Conservation (phyloP, 2,329 filamentous ascomycete species). For the Saccharata proteae region DNA sequence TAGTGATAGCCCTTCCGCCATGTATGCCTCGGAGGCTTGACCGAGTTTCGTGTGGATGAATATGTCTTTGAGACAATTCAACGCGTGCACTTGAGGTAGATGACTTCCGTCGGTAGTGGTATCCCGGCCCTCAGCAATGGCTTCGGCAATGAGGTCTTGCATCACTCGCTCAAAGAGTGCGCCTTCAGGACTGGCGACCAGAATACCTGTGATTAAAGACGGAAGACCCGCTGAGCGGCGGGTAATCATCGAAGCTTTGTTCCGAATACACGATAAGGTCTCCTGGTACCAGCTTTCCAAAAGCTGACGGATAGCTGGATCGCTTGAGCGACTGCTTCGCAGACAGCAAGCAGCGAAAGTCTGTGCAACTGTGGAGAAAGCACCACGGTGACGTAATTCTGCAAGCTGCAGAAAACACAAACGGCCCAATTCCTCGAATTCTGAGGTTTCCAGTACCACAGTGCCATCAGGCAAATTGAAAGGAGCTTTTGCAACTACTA, state of each 20-base stretch:
- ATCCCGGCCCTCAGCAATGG: slow-evolving; percentile 36
- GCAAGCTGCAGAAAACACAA: slow-evolving; percentile 74
- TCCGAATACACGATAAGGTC: slow-evolving; percentile 57
- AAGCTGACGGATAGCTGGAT: slow-evolving; percentile 32
- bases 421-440: slow-evolving; percentile 56
- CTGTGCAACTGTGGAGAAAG: slow-evolving; percentile 83
- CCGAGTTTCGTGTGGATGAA: slow-evolving; percentile 74
- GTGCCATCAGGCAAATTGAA: slow-evolving; percentile 13
- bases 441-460: slow-evolving; percentile 21
- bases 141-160: slow-evolving; percentile 47
- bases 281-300: slow-evolving; percentile 62
- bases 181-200: slow-evolving; percentile 50
- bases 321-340: slow-evolving; percentile 42
- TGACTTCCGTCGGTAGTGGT: slow-evolving; percentile 45
- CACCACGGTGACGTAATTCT: slow-evolving; percentile 75
- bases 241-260: slow-evolving; percentile 67
- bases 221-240: slow-evolving; percentile 86
- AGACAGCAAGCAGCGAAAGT: slow-evolving; percentile 77
- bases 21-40: slow-evolving; percentile 58
- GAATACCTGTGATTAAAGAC: slow-evolving; percentile 68
- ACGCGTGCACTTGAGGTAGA: slow-evolving; percentile 82
- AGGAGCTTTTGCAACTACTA: slow-evolving; percentile 26
- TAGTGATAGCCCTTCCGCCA: slow-evolving; percentile 64
- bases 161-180: slow-evolving; percentile 54
- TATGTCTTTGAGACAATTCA: slow-evolving; percentile 87